Conservation (phyloP, 139 green algal genomes). For the Deuterostichococcus epilithicus region DNA sequence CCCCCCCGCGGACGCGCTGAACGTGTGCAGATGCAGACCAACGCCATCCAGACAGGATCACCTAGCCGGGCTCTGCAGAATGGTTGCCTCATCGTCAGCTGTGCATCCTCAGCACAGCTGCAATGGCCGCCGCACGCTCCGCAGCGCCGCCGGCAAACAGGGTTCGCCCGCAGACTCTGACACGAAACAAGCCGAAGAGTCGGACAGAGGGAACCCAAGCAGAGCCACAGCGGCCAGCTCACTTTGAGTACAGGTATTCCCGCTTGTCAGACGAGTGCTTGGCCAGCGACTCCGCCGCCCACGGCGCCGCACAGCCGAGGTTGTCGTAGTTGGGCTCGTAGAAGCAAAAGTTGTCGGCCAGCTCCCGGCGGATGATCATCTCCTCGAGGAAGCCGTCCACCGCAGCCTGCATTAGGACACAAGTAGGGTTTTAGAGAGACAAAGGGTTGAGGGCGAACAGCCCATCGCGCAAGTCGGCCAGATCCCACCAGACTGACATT, state of each 20-base stretch:
- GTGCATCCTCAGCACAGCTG: background rate
- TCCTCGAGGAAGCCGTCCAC: slow-evolving; percentile 95
- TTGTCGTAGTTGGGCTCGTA: slow-evolving; percentile 86
- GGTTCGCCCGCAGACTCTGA: too few species aligned
- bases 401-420: slow-evolving; percentile 29
- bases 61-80: too few species aligned
- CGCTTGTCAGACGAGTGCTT: slow-evolving; percentile 74
- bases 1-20: too few species aligned
- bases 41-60: too few species aligned
- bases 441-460: too few species aligned
- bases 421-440: too few species aligned
- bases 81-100: background rate
- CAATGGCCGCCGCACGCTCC: too few species aligned
- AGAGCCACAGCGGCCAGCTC: background rate
- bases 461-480: too few species aligned
- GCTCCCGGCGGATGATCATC: slow-evolving; percentile 85
- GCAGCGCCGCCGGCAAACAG: too few species aligned
- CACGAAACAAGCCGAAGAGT: background rate
- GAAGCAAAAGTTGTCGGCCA: slow-evolving; percentile 94
- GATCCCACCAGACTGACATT: too few species aligned
- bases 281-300: slow-evolving; percentile 75
- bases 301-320: slow-evolving; percentile 68
- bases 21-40: too few species aligned
- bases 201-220: background rate
- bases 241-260: slow-evolving; percentile 70